phyloP scores from a whole-genome alignment of 176 grass and related monocot genomes.

The Luzula sylvatica region DNA sequence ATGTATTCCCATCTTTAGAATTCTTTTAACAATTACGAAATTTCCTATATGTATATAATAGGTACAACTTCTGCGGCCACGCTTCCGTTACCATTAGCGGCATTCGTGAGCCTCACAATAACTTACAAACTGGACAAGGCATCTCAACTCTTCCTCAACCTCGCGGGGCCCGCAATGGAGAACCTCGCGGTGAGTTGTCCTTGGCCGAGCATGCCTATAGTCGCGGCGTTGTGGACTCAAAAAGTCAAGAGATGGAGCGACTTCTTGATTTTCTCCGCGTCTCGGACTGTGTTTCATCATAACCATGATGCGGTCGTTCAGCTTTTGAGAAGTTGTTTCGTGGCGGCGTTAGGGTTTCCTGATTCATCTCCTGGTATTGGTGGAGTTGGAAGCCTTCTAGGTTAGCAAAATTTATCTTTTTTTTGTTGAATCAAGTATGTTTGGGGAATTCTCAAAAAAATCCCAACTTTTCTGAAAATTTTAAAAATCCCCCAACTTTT shows the following conservation, averaged over 20 bases:
- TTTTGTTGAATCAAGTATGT: too few relatives aligned
- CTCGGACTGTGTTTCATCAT: conserved; percentile 91
- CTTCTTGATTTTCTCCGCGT: conserved; percentile 86
- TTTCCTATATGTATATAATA: conserved; percentile 31
- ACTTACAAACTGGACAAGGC: conserved; percentile 97
- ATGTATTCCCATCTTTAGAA: neutral
- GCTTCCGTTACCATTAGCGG: conserved; percentile 86
- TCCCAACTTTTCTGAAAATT: too few relatives aligned
- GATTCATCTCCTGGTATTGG: conserved; percentile 47
- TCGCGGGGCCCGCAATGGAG: conserved; percentile 87
- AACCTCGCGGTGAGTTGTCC: conserved; percentile 94
- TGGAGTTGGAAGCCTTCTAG: conserved; percentile 77
- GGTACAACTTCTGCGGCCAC: conserved; percentile 63
- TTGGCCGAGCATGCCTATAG: conserved; percentile 98
- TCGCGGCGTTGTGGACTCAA: conserved; percentile 84
- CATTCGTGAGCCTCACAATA: conserved; percentile 94
- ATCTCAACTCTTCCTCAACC: conserved; percentile 88
- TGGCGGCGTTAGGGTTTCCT: conserved; percentile 44
- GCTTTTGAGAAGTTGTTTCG: conserved; percentile 83
- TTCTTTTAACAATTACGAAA: too few relatives aligned
- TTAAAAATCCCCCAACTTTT: too few relatives aligned
- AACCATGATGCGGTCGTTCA: conserved; percentile 75
- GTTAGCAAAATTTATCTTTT: neutral
- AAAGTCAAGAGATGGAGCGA: conserved; percentile 65
- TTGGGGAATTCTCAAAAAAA: too few relatives aligned